Conservation (phyloP, 2,329 filamentous ascomycete species). For the Colletotrichum sp. region DNA sequence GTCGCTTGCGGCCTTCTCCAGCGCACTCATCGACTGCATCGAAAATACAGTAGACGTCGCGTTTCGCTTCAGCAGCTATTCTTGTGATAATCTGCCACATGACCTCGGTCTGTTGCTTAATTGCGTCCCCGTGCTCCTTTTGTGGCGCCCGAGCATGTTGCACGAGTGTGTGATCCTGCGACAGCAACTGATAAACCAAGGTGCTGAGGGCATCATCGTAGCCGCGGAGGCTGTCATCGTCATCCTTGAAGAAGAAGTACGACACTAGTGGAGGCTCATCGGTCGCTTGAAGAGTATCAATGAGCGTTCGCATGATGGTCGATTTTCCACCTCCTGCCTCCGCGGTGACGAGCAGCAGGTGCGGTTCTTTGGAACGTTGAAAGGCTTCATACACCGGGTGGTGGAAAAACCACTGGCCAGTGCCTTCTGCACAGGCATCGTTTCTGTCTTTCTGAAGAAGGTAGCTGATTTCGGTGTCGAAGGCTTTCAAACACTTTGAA, state of each 20-base stretch:
- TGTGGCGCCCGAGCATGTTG: background rate
- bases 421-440: background rate
- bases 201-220: background rate
- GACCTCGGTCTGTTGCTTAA: background rate
- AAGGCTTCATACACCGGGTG: background rate
- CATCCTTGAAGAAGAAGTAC: background rate
- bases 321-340: background rate
- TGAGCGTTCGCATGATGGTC: background rate
- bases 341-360: background rate
- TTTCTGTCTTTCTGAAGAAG: background rate
- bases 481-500: background rate
- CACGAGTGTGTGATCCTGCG: background rate
- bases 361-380: background rate
- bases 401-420: background rate
- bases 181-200: background rate
- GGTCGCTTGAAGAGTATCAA: background rate
- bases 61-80: background rate
- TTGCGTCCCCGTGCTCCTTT: background rate
- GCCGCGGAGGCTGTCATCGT: background rate
- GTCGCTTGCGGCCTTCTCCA: background rate
- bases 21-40: background rate
- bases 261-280: background rate
- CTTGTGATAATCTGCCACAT: background rate
- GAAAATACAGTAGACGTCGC: background rate
- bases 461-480: background rate